Evolutionary conservation across 768 basidiomycete species (phyloP), one percentile per base, ranked within the genome.

Genomic region (Auricularia sp.): DNA sequence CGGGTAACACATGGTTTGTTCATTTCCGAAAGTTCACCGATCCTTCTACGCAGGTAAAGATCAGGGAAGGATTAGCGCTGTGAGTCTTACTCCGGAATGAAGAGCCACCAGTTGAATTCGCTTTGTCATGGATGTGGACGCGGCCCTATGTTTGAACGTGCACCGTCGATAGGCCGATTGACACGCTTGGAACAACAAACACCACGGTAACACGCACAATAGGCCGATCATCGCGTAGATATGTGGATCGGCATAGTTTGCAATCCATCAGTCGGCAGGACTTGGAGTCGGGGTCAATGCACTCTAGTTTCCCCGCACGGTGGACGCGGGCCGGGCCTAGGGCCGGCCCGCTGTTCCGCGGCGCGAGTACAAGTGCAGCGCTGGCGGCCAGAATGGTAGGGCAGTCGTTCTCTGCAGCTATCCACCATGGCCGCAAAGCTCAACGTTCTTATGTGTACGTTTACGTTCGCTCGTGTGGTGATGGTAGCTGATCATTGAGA

Each of bases 391-490:
- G n/a, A 24, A 6, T 54, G 56, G 29, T 7, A 59, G 24, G 8
- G 6, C 14, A 14, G 24, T 59, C 29, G 34, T 34, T 10, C 29
- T 59, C 10, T 24, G 56, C 10, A 29, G 24, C 24, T 33, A 14
- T 29, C 56, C 56, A 68, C 63, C 63, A 68, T 67, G 69, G 61
- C 68, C 35, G 62, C 5, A 21, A 88, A 84, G 74, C 70, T 91
- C 45, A 89, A 89, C 70, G 81, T 87, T 24, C 76, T 92, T 64
- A 92, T 92, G 91, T 92, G 90, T 90, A 75, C 66, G 85, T 73
- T 16, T 16, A 36, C 61, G 29, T 44, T 51, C 33, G 29, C n/a
- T 29, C 16, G 13, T 37, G n/a, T 16, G 8, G 21, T 14, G 33
- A 21, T 33, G 56, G 62, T 62, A 65, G 70, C 66, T 66, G 65